Conservation (phyloP, 2,329 filamentous ascomycete species). For the Penicillium fuscoglaucum region DNA sequence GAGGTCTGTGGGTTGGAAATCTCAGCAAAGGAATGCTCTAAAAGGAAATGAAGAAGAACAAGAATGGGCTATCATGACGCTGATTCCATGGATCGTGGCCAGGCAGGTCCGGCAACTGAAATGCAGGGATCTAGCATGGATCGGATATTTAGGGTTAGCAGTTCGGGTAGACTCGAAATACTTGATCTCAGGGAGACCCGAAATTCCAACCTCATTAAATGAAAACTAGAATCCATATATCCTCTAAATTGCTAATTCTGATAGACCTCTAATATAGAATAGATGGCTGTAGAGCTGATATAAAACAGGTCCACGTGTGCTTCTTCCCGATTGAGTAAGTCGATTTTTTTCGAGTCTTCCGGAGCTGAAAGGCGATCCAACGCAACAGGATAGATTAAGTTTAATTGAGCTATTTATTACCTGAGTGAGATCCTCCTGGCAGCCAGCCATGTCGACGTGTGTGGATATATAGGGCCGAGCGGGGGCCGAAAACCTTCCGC, state of each 20-base stretch:
- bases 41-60: neutral
- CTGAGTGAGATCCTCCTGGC: neutral
- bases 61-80: neutral
- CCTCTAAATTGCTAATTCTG: no score
- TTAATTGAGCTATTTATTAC: neutral
- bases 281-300: neutral
- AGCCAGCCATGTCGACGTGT: neutral
- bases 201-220: neutral
- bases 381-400: neutral
- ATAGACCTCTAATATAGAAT: neutral
- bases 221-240: neutral
- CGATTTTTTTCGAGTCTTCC: neutral
- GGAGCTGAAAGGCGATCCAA: neutral
- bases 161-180: neutral
- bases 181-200: neutral
- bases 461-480: neutral
- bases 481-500: neutral
- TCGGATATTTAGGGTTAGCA: neutral
- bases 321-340: neutral
- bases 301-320: neutral
- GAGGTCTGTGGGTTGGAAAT: neutral
- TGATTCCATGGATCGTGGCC: neutral
- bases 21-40: neutral
- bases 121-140: neutral
- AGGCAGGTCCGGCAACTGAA: neutral